A percentile compares a stretch with the other conserved stretches of the same genome.
Evolutionary conservation across 345 rosid species (phyloP).

Genomic region (Arabidopsis suecica): DNA sequence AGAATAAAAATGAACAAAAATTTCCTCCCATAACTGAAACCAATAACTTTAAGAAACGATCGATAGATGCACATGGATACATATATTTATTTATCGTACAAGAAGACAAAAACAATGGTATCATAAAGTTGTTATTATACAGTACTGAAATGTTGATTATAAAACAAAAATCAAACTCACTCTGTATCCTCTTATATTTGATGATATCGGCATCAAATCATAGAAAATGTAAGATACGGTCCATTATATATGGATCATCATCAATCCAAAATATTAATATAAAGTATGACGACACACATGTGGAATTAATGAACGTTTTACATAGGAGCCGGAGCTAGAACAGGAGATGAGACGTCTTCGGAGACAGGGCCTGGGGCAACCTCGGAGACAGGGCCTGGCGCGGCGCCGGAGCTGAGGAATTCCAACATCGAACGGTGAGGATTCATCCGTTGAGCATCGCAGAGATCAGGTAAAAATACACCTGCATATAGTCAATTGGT

Average conservation of each 20-base stretch:
- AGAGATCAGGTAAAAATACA: constrained; percentile 84
- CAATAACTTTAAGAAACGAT: background rate
- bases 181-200: constrained; percentile 28
- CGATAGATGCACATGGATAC: background rate
- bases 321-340: constrained; percentile 47
- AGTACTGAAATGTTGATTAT: background rate
- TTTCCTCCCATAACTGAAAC: too few relatives aligned
- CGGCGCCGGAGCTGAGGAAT: constrained; percentile 67
- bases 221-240: constrained; percentile 15
- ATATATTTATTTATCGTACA: background rate
- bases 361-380: constrained; percentile 57
- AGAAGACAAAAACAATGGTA: constrained; percentile 1
- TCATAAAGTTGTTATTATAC: constrained; percentile 21
- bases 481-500: constrained; percentile 53
- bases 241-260: constrained; percentile 11
- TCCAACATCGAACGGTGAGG: constrained; percentile 83
- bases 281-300: constrained; percentile 11
- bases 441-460: constrained; percentile 61
- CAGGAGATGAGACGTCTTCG: constrained; percentile 44
- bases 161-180: constrained; percentile 31
- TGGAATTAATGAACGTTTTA: constrained; percentile 17
- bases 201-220: constrained; percentile 29
- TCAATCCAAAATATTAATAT: constrained; percentile 13
- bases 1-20: too few relatives aligned
- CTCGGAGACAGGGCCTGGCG: constrained; percentile 53